phyloP scores from a whole-genome alignment of 2,329 filamentous ascomycete species.

The Esteya vermicola region DNA sequence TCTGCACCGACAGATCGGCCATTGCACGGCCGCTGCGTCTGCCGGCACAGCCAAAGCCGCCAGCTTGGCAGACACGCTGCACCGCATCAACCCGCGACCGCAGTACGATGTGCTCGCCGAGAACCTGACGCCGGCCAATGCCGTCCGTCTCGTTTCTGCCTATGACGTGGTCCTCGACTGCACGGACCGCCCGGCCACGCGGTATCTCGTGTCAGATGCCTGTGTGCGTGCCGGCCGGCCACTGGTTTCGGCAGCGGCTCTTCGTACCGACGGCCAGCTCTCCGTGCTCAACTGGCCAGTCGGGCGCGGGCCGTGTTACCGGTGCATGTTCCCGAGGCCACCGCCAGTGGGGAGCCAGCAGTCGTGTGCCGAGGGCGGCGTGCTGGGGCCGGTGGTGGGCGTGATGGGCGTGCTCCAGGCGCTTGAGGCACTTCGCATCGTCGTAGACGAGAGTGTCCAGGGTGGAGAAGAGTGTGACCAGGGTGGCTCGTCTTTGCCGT shows the following conservation, averaged over 20 bases:
- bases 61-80: conserved; percentile 51
- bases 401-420: conserved; percentile 89
- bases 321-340: conserved; percentile 81
- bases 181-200: conserved; percentile 81
- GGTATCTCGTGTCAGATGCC: conserved; percentile 84
- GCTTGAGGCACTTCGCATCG: conserved; percentile 74
- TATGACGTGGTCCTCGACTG: conserved; percentile 90
- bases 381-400: conserved; percentile 84
- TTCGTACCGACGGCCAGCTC: conserved; percentile 80
- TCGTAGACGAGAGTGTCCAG: conserved; percentile 30
- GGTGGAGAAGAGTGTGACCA: neutral
- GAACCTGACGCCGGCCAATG: conserved; percentile 56
- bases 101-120: conserved; percentile 46
- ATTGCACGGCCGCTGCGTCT: conserved; percentile 56
- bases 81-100: conserved; percentile 55
- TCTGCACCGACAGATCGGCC: conserved; percentile 80
- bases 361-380: conserved; percentile 84
- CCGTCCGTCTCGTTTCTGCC: conserved; percentile 45
- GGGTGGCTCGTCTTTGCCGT: conserved; percentile 3
- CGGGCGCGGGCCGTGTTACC: conserved; percentile 72
- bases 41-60: conserved; percentile 69
- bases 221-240: conserved; percentile 69
- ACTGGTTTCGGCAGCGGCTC: conserved; percentile 77
- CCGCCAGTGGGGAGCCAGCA: conserved; percentile 71
- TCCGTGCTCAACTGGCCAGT: conserved; percentile 78